Evolutionary conservation across 495 filamentous ascomycete species (phyloP).

Genomic region (Baudoinia panamericana): DNA sequence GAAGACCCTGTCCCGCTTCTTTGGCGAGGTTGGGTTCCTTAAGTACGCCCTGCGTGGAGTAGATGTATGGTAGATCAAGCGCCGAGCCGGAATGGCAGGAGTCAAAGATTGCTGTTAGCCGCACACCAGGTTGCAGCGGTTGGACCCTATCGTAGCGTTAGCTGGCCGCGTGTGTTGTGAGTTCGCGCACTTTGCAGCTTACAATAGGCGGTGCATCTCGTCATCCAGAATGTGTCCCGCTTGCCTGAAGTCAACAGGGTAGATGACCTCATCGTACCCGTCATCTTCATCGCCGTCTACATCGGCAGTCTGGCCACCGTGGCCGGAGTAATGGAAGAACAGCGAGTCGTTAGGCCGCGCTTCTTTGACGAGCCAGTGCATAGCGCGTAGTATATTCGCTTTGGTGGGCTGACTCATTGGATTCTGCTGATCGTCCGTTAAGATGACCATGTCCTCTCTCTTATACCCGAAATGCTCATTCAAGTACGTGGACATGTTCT

Average conservation of each 20-base stretch:
- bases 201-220: constrained; percentile 97
- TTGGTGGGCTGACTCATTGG: constrained; percentile 96
- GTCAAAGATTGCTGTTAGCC: constrained; percentile 95
- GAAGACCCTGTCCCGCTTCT: constrained; percentile 86
- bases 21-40: constrained; percentile 98
- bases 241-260: constrained; percentile 84
- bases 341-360: constrained; percentile 87
- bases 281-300: constrained; percentile 88
- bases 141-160: constrained; percentile 38
- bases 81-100: constrained; percentile 98
- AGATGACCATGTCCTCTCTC: constrained; percentile 92
- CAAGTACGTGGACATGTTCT: constrained; percentile 90
- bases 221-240: constrained; percentile 95
- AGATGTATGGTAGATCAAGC: constrained; percentile 92
- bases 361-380: constrained; percentile 98
- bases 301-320: constrained; percentile 95
- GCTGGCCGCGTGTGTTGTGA: neutral
- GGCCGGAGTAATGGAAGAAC: constrained; percentile 97
- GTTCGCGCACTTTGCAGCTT: constrained; percentile 2
- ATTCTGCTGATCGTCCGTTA: constrained; percentile 95
- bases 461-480: constrained; percentile 87
- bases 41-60: constrained; percentile 82
- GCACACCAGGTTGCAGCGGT: constrained; percentile 67
- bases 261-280: constrained; percentile 96
- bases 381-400: constrained; percentile 86